phyloP scores from a whole-genome alignment of 805 yeast species.

The Wickerhamomyces sydowiorum region DNA sequence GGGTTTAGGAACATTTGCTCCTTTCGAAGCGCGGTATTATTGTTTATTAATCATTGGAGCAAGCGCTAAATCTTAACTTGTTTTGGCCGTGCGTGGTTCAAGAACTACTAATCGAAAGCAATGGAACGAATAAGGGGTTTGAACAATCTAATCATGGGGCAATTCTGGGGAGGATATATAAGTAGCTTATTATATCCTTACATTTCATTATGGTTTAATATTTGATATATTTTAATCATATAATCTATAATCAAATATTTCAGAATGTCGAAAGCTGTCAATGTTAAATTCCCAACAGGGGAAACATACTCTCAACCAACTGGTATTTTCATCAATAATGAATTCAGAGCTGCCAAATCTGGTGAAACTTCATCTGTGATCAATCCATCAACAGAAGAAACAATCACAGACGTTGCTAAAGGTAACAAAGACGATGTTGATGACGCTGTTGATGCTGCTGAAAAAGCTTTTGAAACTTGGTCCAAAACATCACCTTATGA shows the following conservation, averaged over 20 bases:
- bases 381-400: slow-evolving; percentile 45
- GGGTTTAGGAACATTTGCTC: too few species aligned
- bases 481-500: slow-evolving; percentile 36
- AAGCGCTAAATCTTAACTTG: too few species aligned
- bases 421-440: slow-evolving; percentile 32
- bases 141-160: too few species aligned
- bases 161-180: too few species aligned
- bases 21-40: too few species aligned
- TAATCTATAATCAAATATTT: neutral
- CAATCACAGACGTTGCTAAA: slow-evolving; percentile 40
- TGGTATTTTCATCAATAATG: slow-evolving; percentile 59
- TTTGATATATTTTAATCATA: too few species aligned
- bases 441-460: slow-evolving; percentile 27
- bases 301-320: slow-evolving; percentile 46
- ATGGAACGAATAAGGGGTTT: too few species aligned
- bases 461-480: slow-evolving; percentile 41
- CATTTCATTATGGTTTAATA: too few species aligned
- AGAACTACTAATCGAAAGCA: too few species aligned
- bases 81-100: too few species aligned
- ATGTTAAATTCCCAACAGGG: slow-evolving; percentile 44
- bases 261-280: neutral
- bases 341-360: slow-evolving; percentile 37
- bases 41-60: too few species aligned
- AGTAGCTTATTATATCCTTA: too few species aligned
- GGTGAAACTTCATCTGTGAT: slow-evolving; percentile 31